These are phyloP conservation scores for Phytophthora foliorum DNA, from an alignment of 352 stramenopile genomes.

Conservation along the genomic window DNA sequence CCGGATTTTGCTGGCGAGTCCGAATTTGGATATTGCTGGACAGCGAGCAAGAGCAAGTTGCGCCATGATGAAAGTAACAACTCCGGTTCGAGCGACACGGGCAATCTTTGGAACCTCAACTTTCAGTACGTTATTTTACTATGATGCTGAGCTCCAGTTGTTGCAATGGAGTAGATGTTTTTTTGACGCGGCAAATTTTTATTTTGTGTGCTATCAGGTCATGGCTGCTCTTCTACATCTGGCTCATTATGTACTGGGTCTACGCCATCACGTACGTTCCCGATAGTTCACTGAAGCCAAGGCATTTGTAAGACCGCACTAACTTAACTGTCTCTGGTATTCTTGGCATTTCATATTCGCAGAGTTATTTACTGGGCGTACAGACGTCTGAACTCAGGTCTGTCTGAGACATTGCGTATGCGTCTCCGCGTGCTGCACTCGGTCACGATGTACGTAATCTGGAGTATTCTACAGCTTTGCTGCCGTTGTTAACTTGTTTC, in stretches of 20 bases:
- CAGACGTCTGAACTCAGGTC: slow-evolving; percentile 77
- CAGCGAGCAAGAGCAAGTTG: slow-evolving; percentile 73
- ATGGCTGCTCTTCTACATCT: slow-evolving; percentile 90
- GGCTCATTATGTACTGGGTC: slow-evolving; percentile 89
- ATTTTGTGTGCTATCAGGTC: slow-evolving; percentile 48
- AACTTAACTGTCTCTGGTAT: background rate
- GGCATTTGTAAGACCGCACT: background rate
- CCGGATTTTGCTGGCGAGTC: slow-evolving; percentile 76
- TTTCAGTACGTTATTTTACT: slow-evolving; percentile 63
- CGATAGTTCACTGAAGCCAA: background rate
- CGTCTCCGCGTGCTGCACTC: slow-evolving; percentile 88
- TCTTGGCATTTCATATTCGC: background rate
- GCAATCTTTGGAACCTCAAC: slow-evolving; percentile 87
- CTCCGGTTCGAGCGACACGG: slow-evolving; percentile 40
- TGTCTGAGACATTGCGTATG: slow-evolving; percentile 89
- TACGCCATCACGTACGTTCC: slow-evolving; percentile 78
- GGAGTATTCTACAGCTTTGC: background rate
- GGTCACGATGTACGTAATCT: slow-evolving; percentile 80
- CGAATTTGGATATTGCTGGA: slow-evolving; percentile 90
- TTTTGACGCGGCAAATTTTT: slow-evolving; percentile 3
- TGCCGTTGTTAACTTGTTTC: background rate
- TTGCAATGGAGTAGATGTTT: background rate
- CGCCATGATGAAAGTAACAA: slow-evolving; percentile 23
- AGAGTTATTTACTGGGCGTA: slow-evolving; percentile 90
- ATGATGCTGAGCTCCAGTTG: background rate